Evolutionary conservation across 306 rosid genomes (phyloP), one percentile per base, ranked within the genome.

Genomic region (Fagus sylvatica): DNA sequence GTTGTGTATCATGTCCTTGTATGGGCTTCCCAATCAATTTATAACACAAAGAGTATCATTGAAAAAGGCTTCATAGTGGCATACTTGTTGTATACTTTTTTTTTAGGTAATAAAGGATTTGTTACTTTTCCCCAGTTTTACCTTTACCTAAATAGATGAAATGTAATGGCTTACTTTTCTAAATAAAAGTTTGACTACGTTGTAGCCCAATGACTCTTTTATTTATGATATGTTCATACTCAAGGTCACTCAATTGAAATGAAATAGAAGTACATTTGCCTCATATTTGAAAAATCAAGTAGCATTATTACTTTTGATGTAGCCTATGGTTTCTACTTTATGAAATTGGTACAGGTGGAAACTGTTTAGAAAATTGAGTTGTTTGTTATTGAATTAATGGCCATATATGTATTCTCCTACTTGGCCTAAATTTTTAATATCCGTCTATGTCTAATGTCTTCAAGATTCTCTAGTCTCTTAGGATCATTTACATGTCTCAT

Each of bases 191-290:
- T 48, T 19, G 67, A 43, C 36, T 69, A 17, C 22, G 54, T 72
- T 69, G 49, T 28, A 69, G 62, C 59, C 32, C 36, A 9, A 54
- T 60, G 46, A 73, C 22, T 75, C 4, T 60, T 76, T 51, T 79
- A 55, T 59, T 53, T 53, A 22, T 66, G 77, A 49, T 55, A 72
- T 78, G 55, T 7, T 16, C 7, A 16, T 55, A 55, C 33, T 19
- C 3, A 6, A 28, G 28, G 6, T 19, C 61, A 19, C 61, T 48
- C 12, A 48, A 48, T 16, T 22, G 28, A 22, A 22, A 22, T 48
- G 53, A 48, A 48, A 48, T 48, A 48, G 53, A 48, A 48, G 15
- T 48, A 48, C 53, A 48, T 8, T 16, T 48, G 15, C 9, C 8
- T 48, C 53, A 0, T 22, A 22, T 22, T 22, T 22, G 28, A 22